Percentiles rank a stretch among this genome's conserved stretches.
Conservation (phyloP, 768 basidiomycete species). For the Suillus hirtellus region DNA sequence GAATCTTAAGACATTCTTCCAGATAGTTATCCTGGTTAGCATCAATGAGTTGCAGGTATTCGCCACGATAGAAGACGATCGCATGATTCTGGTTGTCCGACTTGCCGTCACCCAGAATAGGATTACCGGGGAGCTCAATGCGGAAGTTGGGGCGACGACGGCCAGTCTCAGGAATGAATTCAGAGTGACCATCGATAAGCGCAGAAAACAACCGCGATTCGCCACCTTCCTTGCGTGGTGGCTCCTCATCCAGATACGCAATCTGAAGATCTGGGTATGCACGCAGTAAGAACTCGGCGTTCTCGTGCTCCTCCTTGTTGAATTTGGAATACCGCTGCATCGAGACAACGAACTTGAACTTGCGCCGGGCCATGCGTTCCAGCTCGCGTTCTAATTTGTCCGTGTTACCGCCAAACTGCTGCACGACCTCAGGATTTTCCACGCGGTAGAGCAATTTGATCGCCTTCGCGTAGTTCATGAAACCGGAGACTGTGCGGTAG, state of each 20-base stretch:
- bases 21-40: conserved; percentile 99
- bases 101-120: conserved; percentile 98
- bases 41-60: conserved; percentile 98
- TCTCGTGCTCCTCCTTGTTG: conserved; percentile 99
- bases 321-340: conserved; percentile 99
- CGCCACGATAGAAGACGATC: conserved; percentile 98
- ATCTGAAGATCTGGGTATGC: conserved; percentile 99
- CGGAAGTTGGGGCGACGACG: conserved; percentile 95
- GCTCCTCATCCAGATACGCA: conserved; percentile 97
- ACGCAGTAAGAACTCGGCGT: conserved; percentile 95
- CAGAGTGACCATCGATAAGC: conserved; percentile 96
- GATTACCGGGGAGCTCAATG: conserved; percentile 97
- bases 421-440: conserved; percentile 98
- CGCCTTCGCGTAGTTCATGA: conserved; percentile 99
- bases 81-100: conserved; percentile 99
- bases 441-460: conserved; percentile 99
- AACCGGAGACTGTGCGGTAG: conserved; percentile 97
- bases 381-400: conserved; percentile 95
- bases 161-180: conserved; percentile 87
- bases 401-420: conserved; percentile 95
- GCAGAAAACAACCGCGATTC: conserved; percentile 95
- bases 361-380: conserved; percentile 95
- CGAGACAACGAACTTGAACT: conserved; percentile 99
- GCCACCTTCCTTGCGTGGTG: conserved; percentile 89
- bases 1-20: conserved; percentile 98